Evolutionary conservation across 495 filamentous ascomycete species (phyloP), one percentile per base, ranked within the genome.

Genomic region (Viridothelium virens): DNA sequence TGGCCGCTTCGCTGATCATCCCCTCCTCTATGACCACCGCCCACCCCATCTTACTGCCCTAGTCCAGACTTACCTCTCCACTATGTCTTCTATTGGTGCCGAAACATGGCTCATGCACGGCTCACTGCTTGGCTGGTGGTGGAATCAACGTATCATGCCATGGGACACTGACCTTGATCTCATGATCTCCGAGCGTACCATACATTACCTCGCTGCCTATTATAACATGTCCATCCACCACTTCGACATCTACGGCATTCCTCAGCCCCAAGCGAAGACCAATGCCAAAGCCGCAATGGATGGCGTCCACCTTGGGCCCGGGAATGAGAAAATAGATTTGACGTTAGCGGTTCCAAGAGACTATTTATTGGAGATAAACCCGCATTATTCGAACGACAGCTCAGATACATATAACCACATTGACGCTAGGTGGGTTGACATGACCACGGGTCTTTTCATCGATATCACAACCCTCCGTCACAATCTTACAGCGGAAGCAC

Each of bases 41-140:
- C 68, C 61, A 16, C 70, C 75, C 2, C 75, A 82, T 59, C 75
- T 87, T 10, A 79, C 77, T 38, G 74, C 74, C n/a, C 75, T 86
- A 14, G 78, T 85, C 67, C 81, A 79, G 69, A 82, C 84, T 12
- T 86, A 86, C 64, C 72, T 86, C 10, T 73, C 74, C 2, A 82
- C 81, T 10, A 86, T 86, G 83, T 70, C 75, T 38, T 78, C 80
- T 36, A 74, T 87, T 39, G 82, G 81, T 11, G 81, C 79, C 6
- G 82, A 85, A 69, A 87, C 83, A 46, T 87, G 84, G 84, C 82
- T 87, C 48, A 86, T 86, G 80, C 84, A 87, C 66, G 84, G 84
- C 31, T 81, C 81, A 2, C 77, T 87, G 61, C 74, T 87, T 37
- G 80, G 83, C 33, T 86, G 84, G 84, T 87, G 81, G 81, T 87